Conservation (phyloP, 352 stramenopile species). For the Globisporangium iwayamae region DNA sequence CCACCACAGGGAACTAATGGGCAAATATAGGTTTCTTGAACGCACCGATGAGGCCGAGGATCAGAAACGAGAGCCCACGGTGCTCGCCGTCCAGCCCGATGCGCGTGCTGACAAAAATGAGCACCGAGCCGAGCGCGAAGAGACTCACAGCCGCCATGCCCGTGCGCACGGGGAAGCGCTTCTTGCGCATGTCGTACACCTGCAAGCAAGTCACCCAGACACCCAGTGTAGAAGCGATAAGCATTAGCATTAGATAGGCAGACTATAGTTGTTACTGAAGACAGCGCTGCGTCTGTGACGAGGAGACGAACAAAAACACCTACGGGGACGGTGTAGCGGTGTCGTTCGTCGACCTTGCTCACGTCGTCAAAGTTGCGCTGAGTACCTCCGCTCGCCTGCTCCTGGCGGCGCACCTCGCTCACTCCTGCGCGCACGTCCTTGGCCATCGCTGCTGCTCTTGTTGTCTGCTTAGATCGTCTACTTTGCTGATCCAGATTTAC, state of each 20-base stretch:
- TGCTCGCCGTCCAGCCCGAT: slow-evolving; percentile 75
- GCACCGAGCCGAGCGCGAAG: slow-evolving; percentile 63
- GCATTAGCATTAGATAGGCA: background rate
- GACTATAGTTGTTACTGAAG: background rate
- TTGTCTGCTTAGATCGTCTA: background rate
- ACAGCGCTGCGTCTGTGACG: background rate
- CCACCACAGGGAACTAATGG: too few species aligned
- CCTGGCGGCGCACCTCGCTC: slow-evolving; percentile 28
- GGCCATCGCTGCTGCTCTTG: slow-evolving; percentile 28
- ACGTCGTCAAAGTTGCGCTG: slow-evolving; percentile 30
- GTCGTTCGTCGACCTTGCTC: slow-evolving; percentile 26
- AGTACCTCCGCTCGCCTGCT: slow-evolving; percentile 23
- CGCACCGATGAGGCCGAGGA: slow-evolving; percentile 76
- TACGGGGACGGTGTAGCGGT: slow-evolving; percentile 25
- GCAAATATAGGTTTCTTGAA: background rate
- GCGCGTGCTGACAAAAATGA: slow-evolving; percentile 74
- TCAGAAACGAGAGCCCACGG: slow-evolving; percentile 70
- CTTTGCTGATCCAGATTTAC: background rate
- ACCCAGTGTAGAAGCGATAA: background rate
- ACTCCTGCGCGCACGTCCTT: slow-evolving; percentile 34
- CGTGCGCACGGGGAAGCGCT: slow-evolving; percentile 70
- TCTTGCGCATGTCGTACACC: slow-evolving; percentile 38
- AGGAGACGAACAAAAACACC: background rate
- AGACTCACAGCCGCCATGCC: slow-evolving; percentile 65
- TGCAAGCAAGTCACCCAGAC: slow-evolving; percentile 9